Conservation (phyloP, 352 stramenopile genomes). For the Plasmopara halstedii region DNA sequence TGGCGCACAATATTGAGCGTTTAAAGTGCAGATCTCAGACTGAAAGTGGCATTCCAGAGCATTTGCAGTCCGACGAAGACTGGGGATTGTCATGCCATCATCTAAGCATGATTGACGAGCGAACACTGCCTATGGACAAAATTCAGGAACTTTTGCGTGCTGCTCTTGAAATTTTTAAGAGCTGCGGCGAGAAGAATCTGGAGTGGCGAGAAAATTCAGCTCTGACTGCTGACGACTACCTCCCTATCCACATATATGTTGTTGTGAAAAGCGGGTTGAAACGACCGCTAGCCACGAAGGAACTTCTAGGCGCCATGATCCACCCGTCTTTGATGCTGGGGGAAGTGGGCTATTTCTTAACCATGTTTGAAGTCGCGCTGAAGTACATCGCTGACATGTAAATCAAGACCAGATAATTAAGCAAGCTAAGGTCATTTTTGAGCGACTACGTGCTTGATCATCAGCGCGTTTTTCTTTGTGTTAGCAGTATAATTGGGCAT, state of each 20-base stretch:
- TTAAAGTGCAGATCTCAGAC: constrained; percentile 53
- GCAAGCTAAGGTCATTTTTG: neutral
- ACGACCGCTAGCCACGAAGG: constrained; percentile 62
- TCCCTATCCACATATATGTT: constrained; percentile 84
- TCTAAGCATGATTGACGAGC: constrained; percentile 79
- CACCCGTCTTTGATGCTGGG: constrained; percentile 76
- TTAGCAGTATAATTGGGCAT: constrained; percentile 32
- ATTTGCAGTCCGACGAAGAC: constrained; percentile 66
- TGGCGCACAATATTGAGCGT: constrained; percentile 57
- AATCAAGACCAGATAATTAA: constrained; percentile 20
- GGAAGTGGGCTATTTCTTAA: constrained; percentile 82
- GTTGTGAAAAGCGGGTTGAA: constrained; percentile 73
- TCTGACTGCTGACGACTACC: constrained; percentile 74
- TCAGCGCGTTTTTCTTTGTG: constrained; percentile 17
- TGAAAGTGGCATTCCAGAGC: constrained; percentile 71
- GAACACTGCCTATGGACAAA: constrained; percentile 59
- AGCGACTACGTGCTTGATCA: neutral
- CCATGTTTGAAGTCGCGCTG: constrained; percentile 83
- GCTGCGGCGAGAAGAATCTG: constrained; percentile 66
- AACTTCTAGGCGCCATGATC: constrained; percentile 75
- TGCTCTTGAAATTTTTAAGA: constrained; percentile 75
- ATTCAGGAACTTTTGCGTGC: constrained; percentile 74
- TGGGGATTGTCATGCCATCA: constrained; percentile 77
- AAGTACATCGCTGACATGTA: constrained; percentile 85
- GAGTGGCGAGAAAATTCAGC: constrained; percentile 70